A percentile compares a stretch with the other conserved stretches of the same genome.
phyloP scores from a whole-genome alignment of 176 grass and related monocot species.

The Triticum timopheevii region DNA sequence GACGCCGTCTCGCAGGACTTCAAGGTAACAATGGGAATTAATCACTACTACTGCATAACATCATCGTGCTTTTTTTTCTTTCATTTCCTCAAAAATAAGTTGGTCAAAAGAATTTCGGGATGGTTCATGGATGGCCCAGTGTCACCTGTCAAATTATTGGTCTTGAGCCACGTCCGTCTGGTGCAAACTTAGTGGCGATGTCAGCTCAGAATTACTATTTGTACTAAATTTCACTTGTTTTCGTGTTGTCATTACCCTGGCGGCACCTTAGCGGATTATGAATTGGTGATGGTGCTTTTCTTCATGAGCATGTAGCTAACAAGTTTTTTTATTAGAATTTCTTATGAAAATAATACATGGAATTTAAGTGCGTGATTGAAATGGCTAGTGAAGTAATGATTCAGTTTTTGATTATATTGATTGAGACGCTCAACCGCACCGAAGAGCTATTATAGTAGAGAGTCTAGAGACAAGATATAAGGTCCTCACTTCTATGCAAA shows the following conservation, averaged over 20 bases:
- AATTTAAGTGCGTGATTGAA: neutral
- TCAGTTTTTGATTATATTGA: neutral
- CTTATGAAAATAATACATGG: too few relatives aligned
- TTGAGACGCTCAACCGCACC: neutral
- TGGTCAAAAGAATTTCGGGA: too few relatives aligned
- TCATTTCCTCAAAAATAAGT: too few relatives aligned
- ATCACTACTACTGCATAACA: neutral
- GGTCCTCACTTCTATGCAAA: neutral
- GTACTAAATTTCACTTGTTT: neutral
- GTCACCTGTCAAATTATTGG: neutral
- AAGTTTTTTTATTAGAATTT: too few relatives aligned
- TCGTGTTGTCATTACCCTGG: neutral
- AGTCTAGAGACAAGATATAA: neutral
- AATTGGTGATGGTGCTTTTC: too few relatives aligned
- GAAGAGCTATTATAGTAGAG: neutral
- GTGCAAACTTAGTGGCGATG: too few relatives aligned
- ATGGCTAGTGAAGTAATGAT: neutral
- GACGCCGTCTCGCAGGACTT: conserved; percentile 77
- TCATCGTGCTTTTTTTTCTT: too few relatives aligned
- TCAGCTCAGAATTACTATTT: neutral
- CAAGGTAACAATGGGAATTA: conserved; percentile 43
- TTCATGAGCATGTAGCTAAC: too few relatives aligned
- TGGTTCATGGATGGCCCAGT: too few relatives aligned
- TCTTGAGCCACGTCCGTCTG: neutral
- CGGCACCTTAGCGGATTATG: neutral